phyloP scores from a whole-genome alignment of 306 rosid genomes.

The Cucumis sativus region DNA sequence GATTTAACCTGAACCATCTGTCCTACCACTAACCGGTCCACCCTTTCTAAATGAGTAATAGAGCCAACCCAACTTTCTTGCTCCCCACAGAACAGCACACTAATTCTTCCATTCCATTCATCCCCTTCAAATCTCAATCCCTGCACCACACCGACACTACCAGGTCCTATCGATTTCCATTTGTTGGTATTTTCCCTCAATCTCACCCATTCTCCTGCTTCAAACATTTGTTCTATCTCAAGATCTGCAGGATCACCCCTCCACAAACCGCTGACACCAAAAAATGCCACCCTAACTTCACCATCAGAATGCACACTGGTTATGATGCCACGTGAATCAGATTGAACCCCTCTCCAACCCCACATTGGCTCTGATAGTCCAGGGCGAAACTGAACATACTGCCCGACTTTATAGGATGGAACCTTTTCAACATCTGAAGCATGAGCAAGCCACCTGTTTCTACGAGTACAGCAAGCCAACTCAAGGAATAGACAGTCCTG shows the following conservation, averaged over 20 bases:
- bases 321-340: slow-evolving; percentile 65
- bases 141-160: slow-evolving; percentile 87
- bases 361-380: slow-evolving; percentile 88
- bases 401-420: slow-evolving; percentile 72
- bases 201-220: slow-evolving; percentile 94
- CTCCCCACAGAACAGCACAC: slow-evolving; percentile 84
- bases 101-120: slow-evolving; percentile 58
- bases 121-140: slow-evolving; percentile 77
- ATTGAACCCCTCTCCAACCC: slow-evolving; percentile 94
- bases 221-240: slow-evolving; percentile 66
- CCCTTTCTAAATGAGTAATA: slow-evolving; percentile 54
- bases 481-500: slow-evolving; percentile 92
- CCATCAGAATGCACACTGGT: slow-evolving; percentile 89
- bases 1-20: slow-evolving; percentile 69
- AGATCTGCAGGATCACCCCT: slow-evolving; percentile 91
- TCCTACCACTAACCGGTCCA: slow-evolving; percentile 56
- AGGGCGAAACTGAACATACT: slow-evolving; percentile 66
- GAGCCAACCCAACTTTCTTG: slow-evolving; percentile 93
- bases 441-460: slow-evolving; percentile 84
- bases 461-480: slow-evolving; percentile 94
- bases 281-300: slow-evolving; percentile 76
- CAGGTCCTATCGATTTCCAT: slow-evolving; percentile 78
- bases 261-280: slow-evolving; percentile 76
- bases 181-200: slow-evolving; percentile 40
- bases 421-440: slow-evolving; percentile 87